Evolutionary conservation across 2,329 filamentous ascomycete genomes (phyloP).

Genomic region (Nigrospora oryzae): DNA sequence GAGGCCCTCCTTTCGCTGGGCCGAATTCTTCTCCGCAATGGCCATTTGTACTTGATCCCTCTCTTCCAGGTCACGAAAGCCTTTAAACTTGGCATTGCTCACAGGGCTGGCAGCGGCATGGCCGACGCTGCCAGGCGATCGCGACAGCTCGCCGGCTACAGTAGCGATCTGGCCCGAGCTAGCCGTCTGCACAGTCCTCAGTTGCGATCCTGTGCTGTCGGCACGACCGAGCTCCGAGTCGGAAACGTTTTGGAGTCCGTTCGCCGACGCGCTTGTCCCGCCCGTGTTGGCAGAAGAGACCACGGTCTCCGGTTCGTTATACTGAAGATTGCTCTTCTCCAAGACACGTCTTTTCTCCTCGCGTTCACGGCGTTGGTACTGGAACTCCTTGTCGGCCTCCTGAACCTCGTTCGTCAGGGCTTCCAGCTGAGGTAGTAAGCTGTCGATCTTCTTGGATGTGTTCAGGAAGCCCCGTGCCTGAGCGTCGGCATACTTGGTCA

Average conservation of each 20-base stretch:
- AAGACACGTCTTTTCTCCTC: constrained; percentile 88
- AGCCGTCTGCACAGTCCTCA: constrained; percentile 43
- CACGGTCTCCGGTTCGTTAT: constrained; percentile 59
- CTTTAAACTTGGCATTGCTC: constrained; percentile 65
- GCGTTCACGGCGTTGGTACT: constrained; percentile 87
- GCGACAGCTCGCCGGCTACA: constrained; percentile 36
- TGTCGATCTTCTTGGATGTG: constrained; percentile 81
- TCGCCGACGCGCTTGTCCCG: constrained; percentile 24
- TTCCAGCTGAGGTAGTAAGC: constrained; percentile 79
- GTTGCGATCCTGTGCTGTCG: constrained; percentile 65
- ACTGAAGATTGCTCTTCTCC: constrained; percentile 76
- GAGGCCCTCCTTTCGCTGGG: constrained; percentile 84
- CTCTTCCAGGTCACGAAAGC: constrained; percentile 87
- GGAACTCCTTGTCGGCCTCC: constrained; percentile 92
- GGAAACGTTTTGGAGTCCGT: constrained; percentile 42
- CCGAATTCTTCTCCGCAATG: constrained; percentile 47
- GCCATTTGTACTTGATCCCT: constrained; percentile 51
- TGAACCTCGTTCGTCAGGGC: constrained; percentile 83
- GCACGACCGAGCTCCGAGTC: constrained; percentile 65
- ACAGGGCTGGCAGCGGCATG: constrained; percentile 41
- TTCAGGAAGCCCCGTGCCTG: constrained; percentile 78
- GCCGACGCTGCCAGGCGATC: constrained; percentile 47
- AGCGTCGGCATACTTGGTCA: constrained; percentile 88
- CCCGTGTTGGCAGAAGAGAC: constrained; percentile 27
- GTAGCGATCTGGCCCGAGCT: constrained; percentile 24